Evolutionary conservation across 768 basidiomycete species (phyloP).

Genomic region (Mycena crocata): DNA sequence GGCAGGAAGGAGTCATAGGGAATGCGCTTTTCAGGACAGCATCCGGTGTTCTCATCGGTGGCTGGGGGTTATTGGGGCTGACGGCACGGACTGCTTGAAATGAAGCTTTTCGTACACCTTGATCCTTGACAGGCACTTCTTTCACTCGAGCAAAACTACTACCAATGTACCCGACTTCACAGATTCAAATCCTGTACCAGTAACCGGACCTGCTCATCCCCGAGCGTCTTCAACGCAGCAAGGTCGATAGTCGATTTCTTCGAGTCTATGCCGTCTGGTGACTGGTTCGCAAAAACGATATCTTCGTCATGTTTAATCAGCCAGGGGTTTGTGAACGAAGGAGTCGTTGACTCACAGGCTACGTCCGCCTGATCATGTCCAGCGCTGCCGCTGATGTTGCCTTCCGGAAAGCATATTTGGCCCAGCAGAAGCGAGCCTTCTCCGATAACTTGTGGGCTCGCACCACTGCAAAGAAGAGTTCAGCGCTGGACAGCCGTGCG

Average conservation of each 20-base stretch:
- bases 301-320: conserved; percentile 22
- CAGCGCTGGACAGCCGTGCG: not conserved
- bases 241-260: conserved; percentile 39
- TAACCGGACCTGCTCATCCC: conserved; percentile 28
- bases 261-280: conserved; percentile 28
- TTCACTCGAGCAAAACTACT: too few species aligned
- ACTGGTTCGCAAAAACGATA: conserved; percentile 32
- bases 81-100: not conserved
- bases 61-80: not conserved
- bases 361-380: conserved; percentile 35
- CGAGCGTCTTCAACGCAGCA: conserved; percentile 32
- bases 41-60: not conserved
- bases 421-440: conserved; percentile 38
- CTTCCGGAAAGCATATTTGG: conserved; percentile 37
- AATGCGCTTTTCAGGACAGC: not conserved
- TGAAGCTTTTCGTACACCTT: not conserved
- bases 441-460: conserved; percentile 35
- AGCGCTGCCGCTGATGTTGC: conserved; percentile 26
- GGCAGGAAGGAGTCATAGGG: not conserved
- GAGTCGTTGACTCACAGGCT: conserved; percentile 27
- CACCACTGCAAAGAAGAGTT: conserved; percentile 22
- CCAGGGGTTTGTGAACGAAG: not conserved
- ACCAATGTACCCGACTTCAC: too few species aligned
- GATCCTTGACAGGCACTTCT: too few species aligned
- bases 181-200: conserved; percentile 28